Evolutionary conservation across 2,329 filamentous ascomycete species (phyloP).

Genomic region (Fusarium succisae): DNA sequence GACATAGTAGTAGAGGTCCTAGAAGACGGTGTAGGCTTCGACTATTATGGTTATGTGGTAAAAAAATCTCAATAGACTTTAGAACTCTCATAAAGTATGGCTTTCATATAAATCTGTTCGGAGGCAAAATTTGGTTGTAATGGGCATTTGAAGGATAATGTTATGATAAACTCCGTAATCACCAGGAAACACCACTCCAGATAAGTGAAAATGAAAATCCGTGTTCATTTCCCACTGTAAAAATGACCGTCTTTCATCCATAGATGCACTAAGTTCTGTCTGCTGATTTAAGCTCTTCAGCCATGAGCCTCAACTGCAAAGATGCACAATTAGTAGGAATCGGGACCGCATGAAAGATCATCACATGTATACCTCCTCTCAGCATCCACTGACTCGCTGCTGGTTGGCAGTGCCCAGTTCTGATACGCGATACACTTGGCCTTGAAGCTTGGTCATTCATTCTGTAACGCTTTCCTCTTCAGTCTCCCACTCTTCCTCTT

Average conservation of each 20-base stretch:
- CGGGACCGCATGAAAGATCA: neutral
- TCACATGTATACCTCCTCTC: too few species aligned
- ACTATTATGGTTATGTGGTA: neutral
- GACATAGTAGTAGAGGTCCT: neutral
- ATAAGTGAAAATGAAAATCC: neutral
- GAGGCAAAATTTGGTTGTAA: neutral
- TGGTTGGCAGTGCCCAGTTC: too few species aligned
- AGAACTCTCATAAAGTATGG: too few species aligned
- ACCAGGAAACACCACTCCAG: neutral
- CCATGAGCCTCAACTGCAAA: too few species aligned
- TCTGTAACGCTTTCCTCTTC: neutral
- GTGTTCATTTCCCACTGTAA: neutral
- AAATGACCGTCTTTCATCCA: neutral
- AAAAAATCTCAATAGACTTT: neutral
- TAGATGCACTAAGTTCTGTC: neutral
- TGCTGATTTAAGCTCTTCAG: too few species aligned
- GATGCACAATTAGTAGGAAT: too few species aligned
- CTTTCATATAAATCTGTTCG: neutral
- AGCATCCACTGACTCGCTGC: accelerated
- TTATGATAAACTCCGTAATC: too few species aligned
- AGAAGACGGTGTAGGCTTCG: neutral
- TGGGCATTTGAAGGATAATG: neutral
- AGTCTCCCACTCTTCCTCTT: neutral
- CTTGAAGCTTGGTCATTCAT: neutral
- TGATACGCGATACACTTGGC: neutral